Conservation (phyloP, 306 rosid species). For the Lathyrus tuberosus region DNA sequence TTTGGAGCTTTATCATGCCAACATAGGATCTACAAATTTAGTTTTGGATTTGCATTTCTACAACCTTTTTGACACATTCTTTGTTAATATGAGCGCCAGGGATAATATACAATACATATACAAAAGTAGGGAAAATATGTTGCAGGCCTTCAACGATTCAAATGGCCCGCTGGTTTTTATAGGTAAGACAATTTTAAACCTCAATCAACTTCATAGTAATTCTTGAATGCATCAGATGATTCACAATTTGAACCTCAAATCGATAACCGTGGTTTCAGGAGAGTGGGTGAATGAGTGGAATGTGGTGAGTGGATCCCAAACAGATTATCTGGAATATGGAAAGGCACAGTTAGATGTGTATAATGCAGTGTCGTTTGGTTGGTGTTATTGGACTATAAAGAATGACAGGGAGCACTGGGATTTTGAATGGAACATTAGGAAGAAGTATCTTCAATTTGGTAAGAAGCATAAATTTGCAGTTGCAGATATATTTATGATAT, state of each 20-base stretch:
- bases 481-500: conserved; percentile 8
- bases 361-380: conserved; percentile 80
- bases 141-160: conserved; percentile 66
- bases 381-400: conserved; percentile 86
- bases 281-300: conserved; percentile 64
- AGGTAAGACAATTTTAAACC: conserved; percentile 46
- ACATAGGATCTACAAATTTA: conserved; percentile 49
- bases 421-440: conserved; percentile 84
- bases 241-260: neutral
- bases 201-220: conserved; percentile 3
- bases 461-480: conserved; percentile 28
- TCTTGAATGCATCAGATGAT: conserved; percentile 9
- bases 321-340: conserved; percentile 74
- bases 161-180: conserved; percentile 78
- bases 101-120: conserved; percentile 77
- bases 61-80: conserved; percentile 78
- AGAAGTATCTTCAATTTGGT: conserved; percentile 75
- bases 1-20: conserved; percentile 74
- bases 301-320: conserved; percentile 54
- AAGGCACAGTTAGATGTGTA: conserved; percentile 79
- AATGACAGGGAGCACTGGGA: conserved; percentile 84
- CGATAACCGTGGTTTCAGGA: conserved; percentile 40
- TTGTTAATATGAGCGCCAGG: conserved; percentile 63
- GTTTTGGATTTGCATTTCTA: conserved; percentile 51
- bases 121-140: conserved; percentile 68